phyloP scores from a whole-genome alignment of 352 stramenopile species.

The Pythium phragmitis region DNA sequence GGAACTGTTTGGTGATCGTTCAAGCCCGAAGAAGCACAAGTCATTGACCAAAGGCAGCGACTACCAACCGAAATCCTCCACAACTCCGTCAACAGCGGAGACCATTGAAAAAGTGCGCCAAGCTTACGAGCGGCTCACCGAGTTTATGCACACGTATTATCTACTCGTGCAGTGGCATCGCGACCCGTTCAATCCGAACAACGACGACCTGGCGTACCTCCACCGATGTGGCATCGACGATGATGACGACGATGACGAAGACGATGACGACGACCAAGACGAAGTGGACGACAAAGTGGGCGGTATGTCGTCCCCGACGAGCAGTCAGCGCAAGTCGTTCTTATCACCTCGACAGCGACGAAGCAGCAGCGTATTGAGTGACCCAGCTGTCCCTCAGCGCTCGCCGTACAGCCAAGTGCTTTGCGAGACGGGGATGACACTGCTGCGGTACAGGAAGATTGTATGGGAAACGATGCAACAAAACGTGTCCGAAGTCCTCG shows the following conservation, averaged over 20 bases:
- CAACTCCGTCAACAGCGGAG: conserved; percentile 32
- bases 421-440: conserved; percentile 76
- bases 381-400: conserved; percentile 20
- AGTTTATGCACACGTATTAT: conserved; percentile 90
- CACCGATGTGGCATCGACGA: conserved; percentile 83
- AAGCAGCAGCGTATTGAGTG: conserved; percentile 37
- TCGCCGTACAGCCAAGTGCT: conserved; percentile 65
- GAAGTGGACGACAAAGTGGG: conserved; percentile 32
- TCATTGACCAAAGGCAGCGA: conserved; percentile 19
- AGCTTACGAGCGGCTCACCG: conserved; percentile 67
- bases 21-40: conserved; percentile 44
- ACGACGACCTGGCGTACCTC: conserved; percentile 68
- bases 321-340: conserved; percentile 13
- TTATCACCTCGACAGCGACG: conserved; percentile 31
- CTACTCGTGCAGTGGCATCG: conserved; percentile 89
- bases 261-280: conserved; percentile 52
- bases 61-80: neutral
- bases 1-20: conserved; percentile 38
- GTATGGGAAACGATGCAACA: conserved; percentile 89
- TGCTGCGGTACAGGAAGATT: conserved; percentile 79
- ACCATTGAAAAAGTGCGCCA: conserved; percentile 60
- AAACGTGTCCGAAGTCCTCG: conserved; percentile 66
- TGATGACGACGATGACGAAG: conserved; percentile 75
- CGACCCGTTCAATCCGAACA: conserved; percentile 77
- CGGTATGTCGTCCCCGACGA: conserved; percentile 4